A percentile compares a stretch with the other conserved stretches of the same genome.
Evolutionary conservation across 2,329 filamentous ascomycete genomes (phyloP).

Genomic region (Colletotrichum kahawae): DNA sequence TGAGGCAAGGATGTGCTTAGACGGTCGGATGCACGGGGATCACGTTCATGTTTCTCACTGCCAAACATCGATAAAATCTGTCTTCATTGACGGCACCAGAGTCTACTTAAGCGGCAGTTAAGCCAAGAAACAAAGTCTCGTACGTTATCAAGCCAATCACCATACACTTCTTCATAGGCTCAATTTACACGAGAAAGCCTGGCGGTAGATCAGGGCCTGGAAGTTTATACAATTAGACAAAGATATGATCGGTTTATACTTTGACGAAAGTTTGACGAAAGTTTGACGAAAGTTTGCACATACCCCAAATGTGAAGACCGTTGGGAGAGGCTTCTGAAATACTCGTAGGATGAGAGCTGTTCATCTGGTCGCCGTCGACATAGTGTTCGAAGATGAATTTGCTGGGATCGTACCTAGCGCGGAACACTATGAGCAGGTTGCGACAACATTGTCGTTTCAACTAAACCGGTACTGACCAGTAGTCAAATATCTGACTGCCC

Average conservation of each 20-base stretch:
- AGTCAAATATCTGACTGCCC: constrained; percentile 70
- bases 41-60: too few relatives aligned
- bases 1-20: too few relatives aligned
- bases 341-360: constrained; percentile 55
- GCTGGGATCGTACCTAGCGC: constrained; percentile 60
- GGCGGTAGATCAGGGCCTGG: neutral
- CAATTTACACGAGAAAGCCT: neutral
- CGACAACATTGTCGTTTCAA: neutral
- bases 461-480: constrained; percentile 26
- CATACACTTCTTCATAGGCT: neutral
- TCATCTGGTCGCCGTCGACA: constrained; percentile 70
- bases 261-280: too few relatives aligned
- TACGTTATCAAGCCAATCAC: neutral
- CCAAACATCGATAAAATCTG: neutral
- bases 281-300: constrained; percentile 7
- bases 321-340: constrained; percentile 43
- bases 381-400: constrained; percentile 74
- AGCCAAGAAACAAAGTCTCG: neutral
- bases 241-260: neutral
- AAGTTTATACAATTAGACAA: neutral
- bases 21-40: too few relatives aligned
- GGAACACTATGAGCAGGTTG: neutral
- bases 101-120: neutral
- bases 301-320: constrained; percentile 52
- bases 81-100: neutral